phyloP scores from a whole-genome alignment of 2,329 filamentous ascomycete species.

The Phialophora tarda region DNA sequence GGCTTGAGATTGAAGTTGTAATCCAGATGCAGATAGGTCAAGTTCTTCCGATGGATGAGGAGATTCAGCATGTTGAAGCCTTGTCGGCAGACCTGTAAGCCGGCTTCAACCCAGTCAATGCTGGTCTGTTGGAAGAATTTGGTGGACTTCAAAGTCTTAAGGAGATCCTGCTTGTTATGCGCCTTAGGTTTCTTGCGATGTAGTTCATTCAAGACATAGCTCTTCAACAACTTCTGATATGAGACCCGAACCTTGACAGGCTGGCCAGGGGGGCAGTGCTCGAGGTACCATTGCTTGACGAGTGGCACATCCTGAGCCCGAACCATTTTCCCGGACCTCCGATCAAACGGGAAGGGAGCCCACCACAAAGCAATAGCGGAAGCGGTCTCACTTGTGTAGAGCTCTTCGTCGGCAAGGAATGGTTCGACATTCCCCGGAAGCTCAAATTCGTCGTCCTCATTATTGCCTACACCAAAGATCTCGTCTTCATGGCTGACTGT shows the following conservation, averaged over 20 bases:
- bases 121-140: constrained; percentile 99
- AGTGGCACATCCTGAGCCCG: constrained; percentile 95
- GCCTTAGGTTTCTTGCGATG: constrained; percentile 96
- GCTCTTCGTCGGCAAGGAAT: constrained; percentile 85
- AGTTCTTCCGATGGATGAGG: constrained; percentile 95
- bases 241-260: constrained; percentile 97
- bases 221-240: constrained; percentile 97
- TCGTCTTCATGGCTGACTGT: constrained; percentile 90
- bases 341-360: constrained; percentile 95
- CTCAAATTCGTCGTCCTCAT: constrained; percentile 84
- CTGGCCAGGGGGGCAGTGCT: constrained; percentile 88
- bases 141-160: constrained; percentile 88
- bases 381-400: constrained; percentile 87
- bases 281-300: constrained; percentile 97
- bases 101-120: constrained; percentile 99
- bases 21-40: constrained; percentile 96
- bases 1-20: constrained; percentile 99
- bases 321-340: constrained; percentile 93
- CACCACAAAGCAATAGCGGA: constrained; percentile 96
- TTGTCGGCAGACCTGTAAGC: constrained; percentile 95
- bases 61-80: constrained; percentile 99
- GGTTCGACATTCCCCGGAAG: constrained; percentile 80
- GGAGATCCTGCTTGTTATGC: constrained; percentile 89
- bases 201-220: constrained; percentile 92
- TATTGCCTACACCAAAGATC: constrained; percentile 81